Base-by-base conservation (phyloP, 2,329 filamentous ascomycete genomes). In the Fusarium sp. region DNA sequence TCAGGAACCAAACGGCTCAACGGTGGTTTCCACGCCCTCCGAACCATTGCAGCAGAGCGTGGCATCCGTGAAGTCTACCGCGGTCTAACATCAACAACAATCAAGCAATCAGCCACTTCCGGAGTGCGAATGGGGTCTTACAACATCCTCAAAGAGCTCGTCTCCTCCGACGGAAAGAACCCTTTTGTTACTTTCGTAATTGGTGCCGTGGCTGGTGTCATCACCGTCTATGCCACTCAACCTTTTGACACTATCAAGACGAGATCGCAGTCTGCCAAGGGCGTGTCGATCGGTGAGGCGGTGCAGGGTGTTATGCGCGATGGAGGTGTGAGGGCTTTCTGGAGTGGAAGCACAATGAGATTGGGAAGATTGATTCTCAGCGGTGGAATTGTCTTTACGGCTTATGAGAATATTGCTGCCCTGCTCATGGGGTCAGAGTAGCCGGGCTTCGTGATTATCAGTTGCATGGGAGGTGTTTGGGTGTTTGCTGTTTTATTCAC, bases 311-410 rank as follows among this genome's bases (percentile, higher is more conserved):
- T 91, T 6, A 73, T 87, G 52, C 74, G 78, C 1, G 87, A 90
- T 67, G 83, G 85, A 65, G 89, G 89, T 0, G 66, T 90, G 3
- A 81, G 79, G 39, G 88, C 85, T 0, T 87, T 91, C 63, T 92
- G 89, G 89, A 87, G 84, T 60, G 89, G 89, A 1, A 91, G 88
- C 33, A 87, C 87, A 0, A 91, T 92, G 89, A 81, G 90, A 56
- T 72, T 92, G 23, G 88, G 88, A 1, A 77, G 89, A 63, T 83
- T 89, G 5, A 82, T 91, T 1, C 82, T 91, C 44, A 88, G 86
- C 67, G 89, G 89, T n/a, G 88, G 89, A 0, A 90, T 90, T 60
- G 76, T 90, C 2, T 90, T 90, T 65, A 88, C 87, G 3, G 84
- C 85, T 4, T 89, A 89, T 71, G 88, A 90, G 72, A 83, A 85